Evolutionary conservation across 345 rosid genomes (phyloP).

Genomic region (Noccaea caerulescens): DNA sequence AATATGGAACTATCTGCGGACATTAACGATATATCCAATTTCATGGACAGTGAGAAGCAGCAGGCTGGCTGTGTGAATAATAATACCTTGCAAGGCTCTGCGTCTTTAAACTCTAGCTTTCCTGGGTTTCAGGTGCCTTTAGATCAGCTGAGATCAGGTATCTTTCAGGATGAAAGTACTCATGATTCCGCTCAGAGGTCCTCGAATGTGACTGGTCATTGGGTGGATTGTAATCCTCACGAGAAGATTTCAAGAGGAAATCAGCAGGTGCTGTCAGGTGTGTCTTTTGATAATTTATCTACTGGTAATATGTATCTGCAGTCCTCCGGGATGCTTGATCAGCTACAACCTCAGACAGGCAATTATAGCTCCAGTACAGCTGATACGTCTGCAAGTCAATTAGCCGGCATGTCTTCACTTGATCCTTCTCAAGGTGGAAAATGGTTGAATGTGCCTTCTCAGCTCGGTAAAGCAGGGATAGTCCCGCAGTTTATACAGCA

Average conservation of each 20-base stretch:
- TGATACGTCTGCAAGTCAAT: slow-evolving; percentile 17
- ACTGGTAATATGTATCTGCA: slow-evolving; percentile 46
- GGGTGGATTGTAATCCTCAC: slow-evolving; percentile 53
- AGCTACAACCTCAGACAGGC: slow-evolving; percentile 28
- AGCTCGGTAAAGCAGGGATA: slow-evolving; percentile 15
- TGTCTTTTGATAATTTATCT: slow-evolving; percentile 51
- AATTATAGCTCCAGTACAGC: slow-evolving; percentile 21
- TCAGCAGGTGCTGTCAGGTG: not conserved
- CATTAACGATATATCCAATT: slow-evolving; percentile 43
- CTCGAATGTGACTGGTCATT: slow-evolving; percentile 43
- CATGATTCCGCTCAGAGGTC: slow-evolving; percentile 49
- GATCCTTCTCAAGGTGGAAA: slow-evolving; percentile 34
- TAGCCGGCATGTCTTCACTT: slow-evolving; percentile 23
- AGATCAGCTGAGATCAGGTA: slow-evolving; percentile 46
- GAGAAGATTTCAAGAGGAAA: slow-evolving; percentile 40
- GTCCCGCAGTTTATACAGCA: slow-evolving; percentile 24
- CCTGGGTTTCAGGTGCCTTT: slow-evolving; percentile 61
- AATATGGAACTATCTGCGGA: slow-evolving; percentile 55
- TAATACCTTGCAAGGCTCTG: slow-evolving; percentile 50
- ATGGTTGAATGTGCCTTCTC: slow-evolving; percentile 16
- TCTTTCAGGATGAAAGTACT: slow-evolving; percentile 43
- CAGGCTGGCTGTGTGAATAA: slow-evolving; percentile 56
- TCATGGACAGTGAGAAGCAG: slow-evolving; percentile 54
- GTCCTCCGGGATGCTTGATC: slow-evolving; percentile 32
- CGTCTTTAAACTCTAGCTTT: slow-evolving; percentile 48